phyloP scores from a whole-genome alignment of 2,329 filamentous ascomycete genomes.

The Tolypocladium album region DNA sequence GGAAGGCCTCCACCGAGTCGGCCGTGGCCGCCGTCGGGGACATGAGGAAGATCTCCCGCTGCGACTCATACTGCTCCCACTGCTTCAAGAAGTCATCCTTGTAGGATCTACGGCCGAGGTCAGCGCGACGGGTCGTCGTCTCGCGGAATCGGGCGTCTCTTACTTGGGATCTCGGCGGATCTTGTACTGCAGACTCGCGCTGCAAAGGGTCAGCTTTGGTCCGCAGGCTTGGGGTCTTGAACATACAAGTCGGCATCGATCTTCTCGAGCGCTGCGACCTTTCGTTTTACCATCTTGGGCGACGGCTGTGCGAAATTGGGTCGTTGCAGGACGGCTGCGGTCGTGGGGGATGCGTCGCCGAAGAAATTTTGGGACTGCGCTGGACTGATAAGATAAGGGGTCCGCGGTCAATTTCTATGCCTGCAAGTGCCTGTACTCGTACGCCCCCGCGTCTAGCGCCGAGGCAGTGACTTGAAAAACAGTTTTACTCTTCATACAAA shows the following conservation, averaged over 20 bases:
- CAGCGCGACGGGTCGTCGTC: slow-evolving; percentile 4
- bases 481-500: neutral
- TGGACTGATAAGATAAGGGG: slow-evolving; percentile 2
- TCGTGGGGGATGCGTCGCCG: neutral
- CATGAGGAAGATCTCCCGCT: slow-evolving; percentile 82
- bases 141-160: slow-evolving; percentile 13
- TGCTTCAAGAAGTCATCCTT: slow-evolving; percentile 80
- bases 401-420: neutral
- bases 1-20: slow-evolving; percentile 71
- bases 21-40: slow-evolving; percentile 70
- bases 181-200: slow-evolving; percentile 82
- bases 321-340: neutral
- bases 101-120: slow-evolving; percentile 53
- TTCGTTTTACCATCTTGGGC: slow-evolving; percentile 66
- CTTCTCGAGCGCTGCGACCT: slow-evolving; percentile 88
- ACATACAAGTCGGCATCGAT: slow-evolving; percentile 76
- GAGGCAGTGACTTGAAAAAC: neutral
- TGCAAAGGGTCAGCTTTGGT: slow-evolving; percentile 26
- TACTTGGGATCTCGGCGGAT: slow-evolving; percentile 76
- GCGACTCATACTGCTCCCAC: slow-evolving; percentile 83
- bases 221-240: neutral
- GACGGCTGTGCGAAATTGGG: neutral
- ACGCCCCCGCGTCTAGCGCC: neutral
- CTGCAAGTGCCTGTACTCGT: neutral
- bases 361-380: neutral